Evolutionary conservation across 306 rosid genomes (phyloP).

Genomic region (Arachis stenosperma): DNA sequence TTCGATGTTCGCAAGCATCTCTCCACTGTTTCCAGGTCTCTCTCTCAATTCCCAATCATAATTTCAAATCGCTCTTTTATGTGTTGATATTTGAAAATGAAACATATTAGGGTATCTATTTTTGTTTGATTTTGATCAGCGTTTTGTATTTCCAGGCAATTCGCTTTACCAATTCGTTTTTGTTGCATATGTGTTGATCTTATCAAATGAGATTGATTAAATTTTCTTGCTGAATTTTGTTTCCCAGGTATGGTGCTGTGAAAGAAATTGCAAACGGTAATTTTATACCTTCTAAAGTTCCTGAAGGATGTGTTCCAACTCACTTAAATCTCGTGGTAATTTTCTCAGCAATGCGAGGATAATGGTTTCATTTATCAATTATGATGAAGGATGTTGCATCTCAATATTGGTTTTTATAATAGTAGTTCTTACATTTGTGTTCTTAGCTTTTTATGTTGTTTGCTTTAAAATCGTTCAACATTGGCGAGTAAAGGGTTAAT

Average conservation of each 20-base stretch:
- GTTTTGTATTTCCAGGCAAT: neutral
- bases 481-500: conserved; percentile 15
- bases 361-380: neutral
- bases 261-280: conserved; percentile 50
- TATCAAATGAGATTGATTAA: neutral
- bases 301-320: conserved; percentile 74
- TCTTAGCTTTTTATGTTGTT: neutral
- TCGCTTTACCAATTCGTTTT: conserved; percentile 1
- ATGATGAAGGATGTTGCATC: conserved; percentile 53
- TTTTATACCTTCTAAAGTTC: conserved; percentile 57
- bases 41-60: conserved; percentile 7
- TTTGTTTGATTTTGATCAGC: neutral
- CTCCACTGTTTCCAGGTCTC: conserved; percentile 78
- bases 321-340: conserved; percentile 95
- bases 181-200: conserved; percentile 3
- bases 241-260: conserved; percentile 68
- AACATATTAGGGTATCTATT: neutral
- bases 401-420: conserved; percentile 46
- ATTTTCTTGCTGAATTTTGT: conserved; percentile 13
- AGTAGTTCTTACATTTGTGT: neutral
- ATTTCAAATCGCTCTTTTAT: neutral
- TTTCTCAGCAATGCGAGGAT: conserved; percentile 2
- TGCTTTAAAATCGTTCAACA: neutral
- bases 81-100: neutral
- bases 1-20: conserved; percentile 78